Evolutionary conservation across 1,139 yeast species (phyloP).

Genomic region (Geotrichum histeridarum): DNA sequence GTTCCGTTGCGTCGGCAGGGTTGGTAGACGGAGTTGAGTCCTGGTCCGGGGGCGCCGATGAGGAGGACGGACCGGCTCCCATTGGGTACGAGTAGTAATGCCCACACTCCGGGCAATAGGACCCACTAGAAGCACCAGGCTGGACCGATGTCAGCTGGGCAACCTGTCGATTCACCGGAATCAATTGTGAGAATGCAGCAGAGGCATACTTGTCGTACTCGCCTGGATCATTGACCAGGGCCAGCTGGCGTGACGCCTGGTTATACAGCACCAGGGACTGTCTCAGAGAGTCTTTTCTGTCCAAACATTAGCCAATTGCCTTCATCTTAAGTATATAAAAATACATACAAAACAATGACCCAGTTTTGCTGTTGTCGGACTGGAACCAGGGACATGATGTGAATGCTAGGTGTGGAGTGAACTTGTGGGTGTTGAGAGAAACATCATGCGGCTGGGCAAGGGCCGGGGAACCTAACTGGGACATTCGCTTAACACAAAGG

Average conservation of each 20-base stretch:
- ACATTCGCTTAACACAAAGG: too few relatives aligned
- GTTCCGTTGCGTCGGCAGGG: not conserved
- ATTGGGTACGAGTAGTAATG: constrained; percentile 14
- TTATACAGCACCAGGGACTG: constrained; percentile 36
- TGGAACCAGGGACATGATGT: constrained; percentile 34
- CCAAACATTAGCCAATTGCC: not conserved
- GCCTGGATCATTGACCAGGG: constrained; percentile 31
- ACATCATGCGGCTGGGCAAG: too few relatives aligned
- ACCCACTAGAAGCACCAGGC: not conserved
- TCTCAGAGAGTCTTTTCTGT: constrained; percentile 31
- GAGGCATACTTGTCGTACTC: constrained; percentile 1
- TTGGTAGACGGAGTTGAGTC: too few relatives aligned
- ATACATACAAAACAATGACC: constrained; percentile 35
- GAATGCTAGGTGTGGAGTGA: too few relatives aligned
- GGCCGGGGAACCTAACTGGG: too few relatives aligned
- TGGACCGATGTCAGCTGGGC: constrained; percentile 1
- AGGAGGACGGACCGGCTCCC: not conserved
- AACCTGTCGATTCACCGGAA: constrained; percentile 4
- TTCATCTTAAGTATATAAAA: too few relatives aligned
- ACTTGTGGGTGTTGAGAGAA: too few relatives aligned
- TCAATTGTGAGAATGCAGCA: not conserved
- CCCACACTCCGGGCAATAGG: constrained; percentile 31
- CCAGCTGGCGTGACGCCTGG: constrained; percentile 29
- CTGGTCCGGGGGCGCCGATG: not conserved
- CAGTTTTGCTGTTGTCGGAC: constrained; percentile 27